Evolutionary conservation across 176 grass and related monocot species (phyloP).

Genomic region (Tillandsia leiboldiana): DNA sequence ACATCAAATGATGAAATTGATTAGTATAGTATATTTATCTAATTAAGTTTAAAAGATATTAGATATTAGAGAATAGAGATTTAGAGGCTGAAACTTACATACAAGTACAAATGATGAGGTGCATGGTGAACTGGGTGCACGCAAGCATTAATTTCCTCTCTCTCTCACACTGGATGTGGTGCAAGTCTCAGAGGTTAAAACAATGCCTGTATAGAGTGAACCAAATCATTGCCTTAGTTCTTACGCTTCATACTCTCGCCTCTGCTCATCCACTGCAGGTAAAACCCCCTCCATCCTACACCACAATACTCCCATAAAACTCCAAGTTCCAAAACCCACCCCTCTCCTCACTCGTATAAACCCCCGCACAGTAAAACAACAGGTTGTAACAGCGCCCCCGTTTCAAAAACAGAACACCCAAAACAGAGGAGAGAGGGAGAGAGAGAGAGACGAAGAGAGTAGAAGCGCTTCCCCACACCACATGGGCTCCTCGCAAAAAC

Average conservation of each 20-base stretch:
- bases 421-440: too few relatives aligned
- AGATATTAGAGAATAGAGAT: too few relatives aligned
- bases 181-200: not conserved
- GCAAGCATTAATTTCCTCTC: not conserved
- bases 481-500: conserved; percentile 6
- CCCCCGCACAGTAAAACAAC: conserved; percentile 14
- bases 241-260: conserved; percentile 12
- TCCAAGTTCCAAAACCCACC: conserved; percentile 27
- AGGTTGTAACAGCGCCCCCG: not conserved
- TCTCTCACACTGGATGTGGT: not conserved
- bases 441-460: not conserved
- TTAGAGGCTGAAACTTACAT: too few relatives aligned
- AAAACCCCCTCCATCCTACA: not conserved
- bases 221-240: conserved; percentile 15
- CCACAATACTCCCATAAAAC: conserved; percentile 11
- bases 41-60: too few relatives aligned
- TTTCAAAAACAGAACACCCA: too few relatives aligned
- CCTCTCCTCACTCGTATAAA: conserved; percentile 14
- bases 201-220: not conserved
- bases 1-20: too few relatives aligned
- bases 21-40: too few relatives aligned
- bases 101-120: too few relatives aligned
- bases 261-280: conserved; percentile 5
- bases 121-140: not conserved
- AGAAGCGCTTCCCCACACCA: conserved; percentile 18